These are phyloP conservation scores for Adansonia digitata DNA, from an alignment of 345 rosid species.

Conservation along the genomic window DNA sequence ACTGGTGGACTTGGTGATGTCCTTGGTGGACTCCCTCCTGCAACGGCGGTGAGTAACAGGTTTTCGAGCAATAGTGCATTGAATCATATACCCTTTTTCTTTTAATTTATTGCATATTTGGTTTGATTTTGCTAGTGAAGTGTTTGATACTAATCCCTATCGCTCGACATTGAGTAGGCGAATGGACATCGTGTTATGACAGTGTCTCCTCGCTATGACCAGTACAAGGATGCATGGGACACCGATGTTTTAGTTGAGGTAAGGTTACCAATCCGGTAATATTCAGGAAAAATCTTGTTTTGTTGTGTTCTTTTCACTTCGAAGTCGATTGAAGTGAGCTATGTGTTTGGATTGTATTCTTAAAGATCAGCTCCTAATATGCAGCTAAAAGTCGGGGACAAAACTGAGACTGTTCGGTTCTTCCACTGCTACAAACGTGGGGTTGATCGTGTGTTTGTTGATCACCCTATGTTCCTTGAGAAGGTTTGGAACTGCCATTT, in stretches of 20 bases:
- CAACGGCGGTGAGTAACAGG: constrained; percentile 54
- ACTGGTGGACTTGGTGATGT: constrained; percentile 98
- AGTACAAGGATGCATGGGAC: constrained; percentile 95
- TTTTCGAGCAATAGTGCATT: not conserved
- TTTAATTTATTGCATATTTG: not conserved
- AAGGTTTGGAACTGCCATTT: constrained; percentile 40
- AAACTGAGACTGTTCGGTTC: constrained; percentile 60
- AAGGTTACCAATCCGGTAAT: not conserved
- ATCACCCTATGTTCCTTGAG: constrained; percentile 86
- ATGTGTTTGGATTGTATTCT: constrained; percentile 7
- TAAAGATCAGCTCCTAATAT: not conserved
- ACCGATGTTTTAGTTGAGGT: constrained; percentile 53
- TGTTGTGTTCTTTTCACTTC: not conserved
- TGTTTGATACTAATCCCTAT: not conserved
- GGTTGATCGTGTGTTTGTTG: constrained; percentile 88
- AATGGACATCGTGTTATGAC: constrained; percentile 91
- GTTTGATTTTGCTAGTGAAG: not conserved
- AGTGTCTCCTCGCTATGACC: constrained; percentile 72
- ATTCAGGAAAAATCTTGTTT: not conserved
- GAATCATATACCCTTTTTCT: not conserved
- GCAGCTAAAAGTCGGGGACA: constrained; percentile 60
- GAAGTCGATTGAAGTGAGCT: not conserved
- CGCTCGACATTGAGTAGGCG: constrained; percentile 41
- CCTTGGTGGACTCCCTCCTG: constrained; percentile 86
- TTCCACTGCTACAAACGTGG: constrained; percentile 89